Base-by-base conservation (phyloP, 23 red algal species). In the Agarophyton chilense region DNA sequence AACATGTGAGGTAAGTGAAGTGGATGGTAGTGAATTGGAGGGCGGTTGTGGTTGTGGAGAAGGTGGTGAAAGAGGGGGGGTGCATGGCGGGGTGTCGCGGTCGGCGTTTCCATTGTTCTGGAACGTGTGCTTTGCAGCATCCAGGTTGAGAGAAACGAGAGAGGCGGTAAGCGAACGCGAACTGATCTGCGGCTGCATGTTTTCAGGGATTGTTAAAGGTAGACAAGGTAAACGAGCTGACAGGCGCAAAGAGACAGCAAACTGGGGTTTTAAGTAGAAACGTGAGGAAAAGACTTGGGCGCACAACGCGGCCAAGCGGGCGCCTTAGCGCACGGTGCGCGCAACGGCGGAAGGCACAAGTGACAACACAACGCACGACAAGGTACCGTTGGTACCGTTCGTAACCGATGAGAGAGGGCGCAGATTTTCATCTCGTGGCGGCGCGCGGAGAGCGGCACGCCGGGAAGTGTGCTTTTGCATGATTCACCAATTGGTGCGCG, bases 1-100 rank as follows among this genome's bases (percentile, higher is more conserved):
- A 41, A 95, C 86, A 33, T 95, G 94, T 24, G 94, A 95, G 49
- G 94, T 81, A 52, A 95, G 92, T 11, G 73, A 63, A 4, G 90
- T 86, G 25, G 83, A 6, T 2, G 36, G 34, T 0, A 70, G 40
- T 4, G 64, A 39, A 33, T 5, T 70, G 34, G 32, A 42, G 38
- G 34, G 40, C 4, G 19, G 2, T 2, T 70, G 32, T 28, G 64
- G 64, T 17, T 70, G 32, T 42, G 64, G 64, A 18, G 64, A 40
- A 7, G 38, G 64, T n/a, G 64, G 64, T 29, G 64, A 28, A 18
- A 70, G 64, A 29, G 34, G 64, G 21, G 64, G 64, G 32, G 64
- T 70, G 34, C 64, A 26, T 7, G 38, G 64, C 2, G 64, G 64
- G 6, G 64, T 42, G 34, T 16, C 38, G 21, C 17, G 32, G 0